Evolutionary conservation across 164 flowering plant species (phyloP).

Genomic region (Euptelea pleiosperma): DNA sequence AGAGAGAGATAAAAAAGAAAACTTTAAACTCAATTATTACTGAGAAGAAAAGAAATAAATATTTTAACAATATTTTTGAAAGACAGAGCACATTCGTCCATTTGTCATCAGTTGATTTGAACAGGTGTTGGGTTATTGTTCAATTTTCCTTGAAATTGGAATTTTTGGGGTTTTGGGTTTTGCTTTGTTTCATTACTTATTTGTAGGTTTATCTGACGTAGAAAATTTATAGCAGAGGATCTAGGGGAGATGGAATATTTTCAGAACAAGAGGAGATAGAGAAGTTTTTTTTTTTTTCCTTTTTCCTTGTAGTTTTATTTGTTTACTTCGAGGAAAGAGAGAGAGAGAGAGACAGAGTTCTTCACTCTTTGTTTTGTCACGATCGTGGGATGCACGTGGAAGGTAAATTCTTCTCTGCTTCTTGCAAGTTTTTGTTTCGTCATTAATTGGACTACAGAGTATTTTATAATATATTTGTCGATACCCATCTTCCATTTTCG

Average conservation of each 20-base stretch:
- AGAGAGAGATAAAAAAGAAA: too few species aligned
- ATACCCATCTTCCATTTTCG: conserved; percentile 34
- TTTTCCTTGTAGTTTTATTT: conserved; percentile 20
- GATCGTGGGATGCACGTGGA: conserved; percentile 62
- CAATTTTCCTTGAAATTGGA: neutral
- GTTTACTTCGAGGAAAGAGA: conserved; percentile 21
- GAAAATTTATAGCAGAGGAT: conserved; percentile 8
- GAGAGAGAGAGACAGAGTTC: conserved; percentile 17
- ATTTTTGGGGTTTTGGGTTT: conserved; percentile 1
- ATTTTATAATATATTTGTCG: conserved; percentile 14
- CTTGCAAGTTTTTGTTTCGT: conserved; percentile 14
- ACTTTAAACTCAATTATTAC: neutral
- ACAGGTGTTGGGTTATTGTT: conserved; percentile 23
- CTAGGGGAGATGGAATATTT: conserved; percentile 10
- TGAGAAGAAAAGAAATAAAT: neutral
- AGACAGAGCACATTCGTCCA: conserved; percentile 12
- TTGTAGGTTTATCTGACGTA: neutral
- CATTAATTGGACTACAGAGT: conserved; percentile 14
- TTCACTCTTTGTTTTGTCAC: conserved; percentile 34
- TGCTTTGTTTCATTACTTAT: too few species aligned
- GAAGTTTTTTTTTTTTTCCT: conserved; percentile 3
- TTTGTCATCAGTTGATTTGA: conserved; percentile 21
- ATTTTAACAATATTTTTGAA: neutral
- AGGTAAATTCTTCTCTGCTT: conserved; percentile 40
- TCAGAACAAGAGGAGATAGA: conserved; percentile 5